Base-by-base conservation (phyloP, 169 alveolate species). In the Plasmodium knowlesi region DNA sequence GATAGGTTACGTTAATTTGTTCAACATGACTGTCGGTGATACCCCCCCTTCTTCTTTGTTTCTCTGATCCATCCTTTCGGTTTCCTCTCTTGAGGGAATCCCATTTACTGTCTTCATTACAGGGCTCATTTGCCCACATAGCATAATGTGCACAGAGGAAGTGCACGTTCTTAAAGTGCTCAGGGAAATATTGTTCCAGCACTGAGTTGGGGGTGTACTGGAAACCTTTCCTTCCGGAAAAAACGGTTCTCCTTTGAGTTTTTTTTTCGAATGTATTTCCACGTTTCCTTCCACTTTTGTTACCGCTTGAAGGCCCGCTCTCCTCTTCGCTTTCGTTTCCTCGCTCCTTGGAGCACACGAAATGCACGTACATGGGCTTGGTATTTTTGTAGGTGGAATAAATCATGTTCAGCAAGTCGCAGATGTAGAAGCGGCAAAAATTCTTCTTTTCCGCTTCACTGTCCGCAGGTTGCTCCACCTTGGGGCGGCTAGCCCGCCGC, bases 71-170 rank as follows among this genome's bases (percentile, higher is more conserved):
- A 16, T 73, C 82, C 10, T 73, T 34, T 0, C 3, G 19, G 22
- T 30, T 61, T 32, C 25, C 6, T 3, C 57, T 46, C n/a, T 1
- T 1, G 14, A 9, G 74, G 16, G 74, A 61, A 25, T 61, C 32
- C 5, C 30, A 8, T 34, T 30, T 28, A 28, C 19, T 32, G 1
- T 34, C 41, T 5, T 30, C 37, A 73, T 30, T 30, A 30, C 14
- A 30, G 28, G 30, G 22, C 30, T 73, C 5, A 22, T 34, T 34
- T 3, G 39, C 54, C 82, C 81, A 67, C 74, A 83, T 83, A 4
- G 92, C 43, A 70, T 83, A 83, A 43, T 83, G 92, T 6, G 92
- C 92, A 53, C 92, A 83, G 32, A 83, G 54, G 50, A 83, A 83
- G 50, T 83, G 73, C 72, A 83, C 92, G 73, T 83, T 41, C 1